Percentiles rank a stretch among this genome's conserved stretches.
These are phyloP conservation scores for Neltuma alba DNA, from an alignment of 306 rosid genomes.

Conservation along the genomic window DNA sequence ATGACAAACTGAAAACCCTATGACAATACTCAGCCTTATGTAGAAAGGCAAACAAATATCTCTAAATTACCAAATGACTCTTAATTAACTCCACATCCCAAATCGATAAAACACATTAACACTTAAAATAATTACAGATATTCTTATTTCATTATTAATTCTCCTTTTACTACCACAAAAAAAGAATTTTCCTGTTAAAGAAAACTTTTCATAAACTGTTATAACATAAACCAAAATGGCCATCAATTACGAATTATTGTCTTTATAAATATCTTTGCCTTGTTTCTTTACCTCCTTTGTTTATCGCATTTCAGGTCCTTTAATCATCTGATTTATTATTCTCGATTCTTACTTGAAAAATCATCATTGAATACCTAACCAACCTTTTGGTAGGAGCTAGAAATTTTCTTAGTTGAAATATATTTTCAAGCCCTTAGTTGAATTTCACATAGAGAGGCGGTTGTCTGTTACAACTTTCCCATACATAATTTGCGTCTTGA, in stretches of 20 bases:
- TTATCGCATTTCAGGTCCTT: background rate
- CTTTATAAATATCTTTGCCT: background rate
- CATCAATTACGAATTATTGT: background rate
- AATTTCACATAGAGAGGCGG: background rate
- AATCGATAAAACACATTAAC: background rate
- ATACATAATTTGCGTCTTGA: background rate
- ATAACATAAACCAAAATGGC: background rate
- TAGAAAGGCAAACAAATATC: background rate
- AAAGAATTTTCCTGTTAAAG: slow-evolving; percentile 15
- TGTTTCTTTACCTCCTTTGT: background rate
- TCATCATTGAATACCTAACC: background rate
- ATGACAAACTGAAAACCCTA: background rate
- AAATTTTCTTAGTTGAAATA: background rate
- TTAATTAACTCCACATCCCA: background rate
- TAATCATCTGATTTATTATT: background rate
- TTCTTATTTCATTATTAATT: background rate
- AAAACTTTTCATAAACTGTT: background rate
- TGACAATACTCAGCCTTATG: background rate
- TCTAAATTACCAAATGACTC: background rate
- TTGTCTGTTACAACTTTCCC: background rate
- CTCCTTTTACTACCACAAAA: slow-evolving; percentile 5
- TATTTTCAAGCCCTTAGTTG: background rate
- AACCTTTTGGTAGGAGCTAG: background rate
- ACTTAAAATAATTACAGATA: background rate
- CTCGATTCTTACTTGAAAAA: slow-evolving; percentile 9